These are phyloP conservation scores for Wilhelminamyces savonicus DNA, from an alignment of 805 yeast species.

Conservation along the genomic window DNA sequence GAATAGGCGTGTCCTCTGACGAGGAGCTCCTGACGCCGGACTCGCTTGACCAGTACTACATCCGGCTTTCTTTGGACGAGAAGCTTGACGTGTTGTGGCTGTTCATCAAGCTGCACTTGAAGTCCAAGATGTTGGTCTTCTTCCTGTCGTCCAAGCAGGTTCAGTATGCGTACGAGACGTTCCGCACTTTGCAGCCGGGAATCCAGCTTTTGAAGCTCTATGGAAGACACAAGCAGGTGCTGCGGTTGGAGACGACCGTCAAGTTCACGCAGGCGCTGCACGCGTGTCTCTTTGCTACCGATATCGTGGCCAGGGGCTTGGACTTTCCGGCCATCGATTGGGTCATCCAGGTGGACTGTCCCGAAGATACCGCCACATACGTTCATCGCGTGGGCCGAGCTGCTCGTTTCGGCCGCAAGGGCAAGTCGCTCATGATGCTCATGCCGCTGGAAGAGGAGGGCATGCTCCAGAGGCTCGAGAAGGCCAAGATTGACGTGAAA, in stretches of 20 bases:
- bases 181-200: conserved; percentile 87
- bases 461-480: conserved; percentile 56
- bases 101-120: conserved; percentile 76
- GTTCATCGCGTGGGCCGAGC: conserved; percentile 88
- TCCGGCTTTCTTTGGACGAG: conserved; percentile 65
- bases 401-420: conserved; percentile 81
- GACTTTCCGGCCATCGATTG: conserved; percentile 92
- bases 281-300: conserved; percentile 83
- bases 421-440: conserved; percentile 76
- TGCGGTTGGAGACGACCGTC: conserved; percentile 74
- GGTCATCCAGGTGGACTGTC: conserved; percentile 91
- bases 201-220: conserved; percentile 78
- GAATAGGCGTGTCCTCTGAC: conserved; percentile 34
- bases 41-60: conserved; percentile 76
- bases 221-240: conserved; percentile 87
- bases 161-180: conserved; percentile 80
- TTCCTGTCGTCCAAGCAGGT: conserved; percentile 87
- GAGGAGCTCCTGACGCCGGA: conserved; percentile 70
- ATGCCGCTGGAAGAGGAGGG: conserved; percentile 79
- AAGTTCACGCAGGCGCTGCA: conserved; percentile 74
- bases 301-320: conserved; percentile 85
- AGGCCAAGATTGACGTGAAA: conserved; percentile 62
- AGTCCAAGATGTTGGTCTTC: conserved; percentile 74
- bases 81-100: conserved; percentile 84
- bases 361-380: conserved; percentile 84